Evolutionary conservation across 495 filamentous ascomycete species (phyloP).

Genomic region (Penicillium desertorum): DNA sequence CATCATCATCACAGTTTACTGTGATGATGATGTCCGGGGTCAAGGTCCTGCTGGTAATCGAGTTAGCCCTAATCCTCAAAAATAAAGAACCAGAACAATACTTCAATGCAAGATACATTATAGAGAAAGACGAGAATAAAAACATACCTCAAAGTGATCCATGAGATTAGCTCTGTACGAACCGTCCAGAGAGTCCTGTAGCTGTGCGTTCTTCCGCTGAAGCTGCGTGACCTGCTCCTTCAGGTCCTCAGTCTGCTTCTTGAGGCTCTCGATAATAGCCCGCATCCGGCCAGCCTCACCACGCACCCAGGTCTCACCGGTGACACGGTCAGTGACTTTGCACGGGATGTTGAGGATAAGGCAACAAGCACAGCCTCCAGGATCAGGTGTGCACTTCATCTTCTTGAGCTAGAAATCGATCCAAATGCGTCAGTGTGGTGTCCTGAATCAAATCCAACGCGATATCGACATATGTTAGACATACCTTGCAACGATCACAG

Average conservation of each 20-base stretch:
- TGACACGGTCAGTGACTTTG: conserved; percentile 81
- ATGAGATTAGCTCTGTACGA: not conserved
- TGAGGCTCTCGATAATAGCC: not conserved
- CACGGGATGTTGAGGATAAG: conserved; percentile 68
- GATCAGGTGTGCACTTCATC: conserved; percentile 75
- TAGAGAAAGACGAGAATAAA: not conserved
- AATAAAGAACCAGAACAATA: not conserved
- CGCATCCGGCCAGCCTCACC: conserved; percentile 40
- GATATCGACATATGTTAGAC: conserved; percentile 18
- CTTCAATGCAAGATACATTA: not conserved
- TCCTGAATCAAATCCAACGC: not conserved
- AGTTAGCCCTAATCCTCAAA: not conserved
- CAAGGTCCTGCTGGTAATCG: not conserved
- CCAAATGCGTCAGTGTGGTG: not conserved
- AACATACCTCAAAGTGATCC: not conserved
- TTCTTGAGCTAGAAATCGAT: conserved; percentile 63
- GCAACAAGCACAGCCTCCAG: conserved; percentile 74
- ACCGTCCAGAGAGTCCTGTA: not conserved
- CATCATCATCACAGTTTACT: not conserved
- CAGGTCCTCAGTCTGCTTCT: not conserved
- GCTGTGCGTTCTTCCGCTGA: conserved; percentile 2
- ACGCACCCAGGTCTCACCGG: conserved; percentile 74
- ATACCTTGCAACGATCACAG: conserved; percentile 88
- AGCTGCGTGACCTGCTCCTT: not conserved
- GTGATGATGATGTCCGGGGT: not conserved